Percentiles rank a stretch among this genome's conserved stretches.
Conservation (phyloP, 768 basidiomycete species). For the Mycena rebaudengoi region DNA sequence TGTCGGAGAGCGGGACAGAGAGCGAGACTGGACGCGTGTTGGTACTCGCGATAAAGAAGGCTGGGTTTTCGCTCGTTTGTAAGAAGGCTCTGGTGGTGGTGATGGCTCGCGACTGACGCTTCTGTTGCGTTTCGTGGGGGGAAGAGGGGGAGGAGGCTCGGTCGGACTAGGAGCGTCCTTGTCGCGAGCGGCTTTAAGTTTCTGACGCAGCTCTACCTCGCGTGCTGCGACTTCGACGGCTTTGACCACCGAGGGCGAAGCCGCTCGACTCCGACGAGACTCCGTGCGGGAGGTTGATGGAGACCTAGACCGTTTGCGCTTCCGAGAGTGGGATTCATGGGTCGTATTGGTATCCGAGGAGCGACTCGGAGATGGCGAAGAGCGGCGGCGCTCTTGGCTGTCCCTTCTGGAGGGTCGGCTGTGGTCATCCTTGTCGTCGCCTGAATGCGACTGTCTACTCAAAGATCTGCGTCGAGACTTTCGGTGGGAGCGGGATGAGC, state of each 20-base stretch:
- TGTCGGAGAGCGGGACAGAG: constrained; percentile 49
- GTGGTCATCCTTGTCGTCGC: constrained; percentile 12
- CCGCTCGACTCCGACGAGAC: constrained; percentile 36
- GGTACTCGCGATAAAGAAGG: constrained; percentile 21
- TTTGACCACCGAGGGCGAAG: constrained; percentile 32
- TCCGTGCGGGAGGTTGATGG: constrained; percentile 38
- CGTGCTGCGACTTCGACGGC: constrained; percentile 26
- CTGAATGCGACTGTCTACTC: constrained; percentile 3
- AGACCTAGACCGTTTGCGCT: constrained; percentile 36
- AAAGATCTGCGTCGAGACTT: constrained; percentile 13
- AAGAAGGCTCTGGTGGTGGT: constrained; percentile 2
- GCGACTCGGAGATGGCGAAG: constrained; percentile 31
- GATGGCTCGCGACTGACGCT: constrained; percentile 9
- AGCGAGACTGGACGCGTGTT: constrained; percentile 15
- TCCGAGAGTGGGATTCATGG: constrained; percentile 29
- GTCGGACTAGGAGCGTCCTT: constrained; percentile 1
- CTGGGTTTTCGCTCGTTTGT: constrained; percentile 4
- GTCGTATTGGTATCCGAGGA: constrained; percentile 36
- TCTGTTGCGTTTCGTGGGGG: constrained; percentile 22
- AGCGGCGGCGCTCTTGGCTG: too few species aligned
- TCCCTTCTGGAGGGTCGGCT: constrained; percentile 35
- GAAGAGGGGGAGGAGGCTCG: constrained; percentile 5
- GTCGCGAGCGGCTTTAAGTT: constrained; percentile 36
- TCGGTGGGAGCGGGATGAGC: constrained; percentile 15
- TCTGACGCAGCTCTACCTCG: constrained; percentile 43